Percentiles rank a stretch among this genome's conserved stretches.
These are phyloP conservation scores for Chlamydomonas sp. DNA, from an alignment of 139 green algal species.

Conservation along the genomic window DNA sequence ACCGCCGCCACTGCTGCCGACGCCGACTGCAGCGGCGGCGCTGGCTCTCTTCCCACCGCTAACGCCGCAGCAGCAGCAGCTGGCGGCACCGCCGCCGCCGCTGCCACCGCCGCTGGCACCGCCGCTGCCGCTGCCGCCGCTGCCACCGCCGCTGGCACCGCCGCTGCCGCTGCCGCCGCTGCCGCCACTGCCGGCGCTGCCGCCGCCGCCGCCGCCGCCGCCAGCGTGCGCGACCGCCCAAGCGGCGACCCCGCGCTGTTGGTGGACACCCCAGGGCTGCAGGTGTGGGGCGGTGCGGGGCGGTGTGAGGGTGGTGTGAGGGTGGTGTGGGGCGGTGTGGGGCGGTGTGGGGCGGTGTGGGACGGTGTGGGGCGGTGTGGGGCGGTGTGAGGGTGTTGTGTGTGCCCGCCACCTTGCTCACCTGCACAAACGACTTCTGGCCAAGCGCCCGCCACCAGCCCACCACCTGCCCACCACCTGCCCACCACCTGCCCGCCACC, in stretches of 20 bases:
- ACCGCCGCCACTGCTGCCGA: background rate
- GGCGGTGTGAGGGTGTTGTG: too few relatives aligned
- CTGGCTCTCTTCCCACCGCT: background rate
- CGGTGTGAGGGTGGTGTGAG: too few relatives aligned
- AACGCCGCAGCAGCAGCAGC: background rate
- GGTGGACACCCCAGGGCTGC: background rate
- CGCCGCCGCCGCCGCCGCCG: slow-evolving; percentile 9
- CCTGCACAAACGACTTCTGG: too few relatives aligned
- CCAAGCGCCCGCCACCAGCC: too few relatives aligned
- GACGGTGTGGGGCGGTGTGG: too few relatives aligned
- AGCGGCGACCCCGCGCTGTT: background rate
- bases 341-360: too few relatives aligned
- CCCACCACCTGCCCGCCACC: too few relatives aligned
- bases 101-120: slow-evolving; percentile 1
- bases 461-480: too few relatives aligned
- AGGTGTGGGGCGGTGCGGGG: too few relatives aligned
- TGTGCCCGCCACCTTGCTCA: too few relatives aligned
- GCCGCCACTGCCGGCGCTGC: slow-evolving; percentile 14
- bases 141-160: background rate
- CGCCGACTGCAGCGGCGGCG: background rate
- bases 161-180: slow-evolving; percentile 1
- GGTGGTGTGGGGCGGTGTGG: too few relatives aligned
- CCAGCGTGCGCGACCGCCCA: background rate
- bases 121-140: slow-evolving; percentile 7
- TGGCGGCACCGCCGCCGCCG: background rate